Conservation (phyloP, 805 yeast species). For the Candida alai region DNA sequence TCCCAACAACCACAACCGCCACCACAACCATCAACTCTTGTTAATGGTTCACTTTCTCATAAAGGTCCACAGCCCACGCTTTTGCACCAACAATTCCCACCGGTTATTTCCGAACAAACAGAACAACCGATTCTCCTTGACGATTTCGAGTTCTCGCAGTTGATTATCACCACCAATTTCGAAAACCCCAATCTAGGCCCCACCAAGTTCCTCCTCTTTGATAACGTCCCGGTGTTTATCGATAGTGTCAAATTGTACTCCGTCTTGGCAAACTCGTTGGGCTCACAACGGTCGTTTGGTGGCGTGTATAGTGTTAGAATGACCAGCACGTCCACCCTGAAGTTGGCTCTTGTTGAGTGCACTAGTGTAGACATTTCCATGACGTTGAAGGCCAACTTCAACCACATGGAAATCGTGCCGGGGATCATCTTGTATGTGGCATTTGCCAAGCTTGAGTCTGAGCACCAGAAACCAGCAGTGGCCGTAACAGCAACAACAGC, state of each 20-base stretch:
- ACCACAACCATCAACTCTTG: conserved; percentile 7
- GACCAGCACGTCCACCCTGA: conserved; percentile 18
- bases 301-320: conserved; percentile 18
- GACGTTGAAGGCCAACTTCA: conserved; percentile 70
- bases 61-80: conserved; percentile 3
- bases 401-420: conserved; percentile 78
- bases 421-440: conserved; percentile 75
- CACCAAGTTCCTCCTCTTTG: conserved; percentile 70
- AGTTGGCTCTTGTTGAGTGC: conserved; percentile 60
- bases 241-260: conserved; percentile 41
- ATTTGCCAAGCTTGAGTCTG: conserved; percentile 63
- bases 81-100: conserved; percentile 10
- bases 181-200: conserved; percentile 72
- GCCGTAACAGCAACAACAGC: conserved; percentile 5
- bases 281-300: conserved; percentile 15
- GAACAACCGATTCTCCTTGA: conserved; percentile 39
- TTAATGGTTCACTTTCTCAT: conserved; percentile 8
- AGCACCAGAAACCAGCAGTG: not conserved
- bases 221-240: conserved; percentile 74
- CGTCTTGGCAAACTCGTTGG: conserved; percentile 19
- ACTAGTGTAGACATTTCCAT: conserved; percentile 69
- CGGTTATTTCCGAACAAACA: conserved; percentile 1
- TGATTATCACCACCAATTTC: conserved; percentile 66
- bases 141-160: conserved; percentile 54
- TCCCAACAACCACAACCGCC: conserved; percentile 12